phyloP scores from a whole-genome alignment of 1,284 basidiomycete genomes.

The Singerocomus inundabilis region DNA sequence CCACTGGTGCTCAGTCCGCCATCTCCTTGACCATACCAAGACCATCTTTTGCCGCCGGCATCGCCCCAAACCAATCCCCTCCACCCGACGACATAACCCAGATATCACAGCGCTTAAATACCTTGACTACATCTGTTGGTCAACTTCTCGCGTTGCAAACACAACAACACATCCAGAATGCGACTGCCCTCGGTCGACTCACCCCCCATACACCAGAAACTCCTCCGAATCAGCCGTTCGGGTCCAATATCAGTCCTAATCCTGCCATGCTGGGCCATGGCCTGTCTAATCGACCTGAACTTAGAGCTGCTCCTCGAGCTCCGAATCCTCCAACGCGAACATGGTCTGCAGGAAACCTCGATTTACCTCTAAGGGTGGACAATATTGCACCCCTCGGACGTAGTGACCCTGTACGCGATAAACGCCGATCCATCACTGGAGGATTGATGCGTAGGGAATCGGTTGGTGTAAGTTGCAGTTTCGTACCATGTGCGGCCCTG shows the following conservation, averaged over 20 bases:
- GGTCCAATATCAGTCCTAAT: conserved; percentile 40
- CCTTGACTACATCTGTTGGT: conserved; percentile 82
- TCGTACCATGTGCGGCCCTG: conserved; percentile 4
- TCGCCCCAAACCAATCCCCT: conserved; percentile 65
- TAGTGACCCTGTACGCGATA: conserved; percentile 49
- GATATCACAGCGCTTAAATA: conserved; percentile 78
- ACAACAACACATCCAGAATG: conserved; percentile 58
- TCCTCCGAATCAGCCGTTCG: conserved; percentile 47
- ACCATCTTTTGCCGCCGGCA: conserved; percentile 56
- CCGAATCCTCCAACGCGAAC: conserved; percentile 72
- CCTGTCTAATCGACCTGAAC: conserved; percentile 58
- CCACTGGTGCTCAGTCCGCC: conserved; percentile 35
- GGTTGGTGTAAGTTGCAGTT: conserved; percentile 53
- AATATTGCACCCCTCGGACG: conserved; percentile 30
- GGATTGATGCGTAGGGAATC: conserved; percentile 71
- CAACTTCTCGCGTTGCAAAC: conserved; percentile 78
- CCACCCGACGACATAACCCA: conserved; percentile 71
- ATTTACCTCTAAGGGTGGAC: conserved; percentile 62
- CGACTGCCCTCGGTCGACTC: conserved; percentile 42
- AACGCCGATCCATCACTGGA: conserved; percentile 70
- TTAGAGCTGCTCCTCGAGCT: conserved; percentile 51
- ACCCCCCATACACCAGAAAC: conserved; percentile 49
- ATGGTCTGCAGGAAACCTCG: conserved; percentile 77
- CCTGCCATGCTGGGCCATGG: conserved; percentile 52
- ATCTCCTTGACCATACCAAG: conserved; percentile 48